Evolutionary conservation across 2,329 filamentous ascomycete genomes (phyloP).

Genomic region (Herpotrichia juniperi): DNA sequence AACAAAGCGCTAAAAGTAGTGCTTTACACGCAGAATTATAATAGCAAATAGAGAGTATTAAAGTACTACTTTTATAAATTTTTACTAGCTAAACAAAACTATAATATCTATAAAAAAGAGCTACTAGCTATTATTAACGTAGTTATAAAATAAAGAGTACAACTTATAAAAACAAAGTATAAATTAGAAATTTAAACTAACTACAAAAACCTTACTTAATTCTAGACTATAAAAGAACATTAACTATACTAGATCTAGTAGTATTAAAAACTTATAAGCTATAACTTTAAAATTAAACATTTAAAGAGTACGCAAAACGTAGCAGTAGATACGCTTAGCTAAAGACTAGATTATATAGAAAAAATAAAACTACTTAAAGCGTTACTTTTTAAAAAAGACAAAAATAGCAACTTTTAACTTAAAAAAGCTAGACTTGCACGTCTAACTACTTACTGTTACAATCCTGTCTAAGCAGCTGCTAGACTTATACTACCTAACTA

Average conservation of each 20-base stretch:
- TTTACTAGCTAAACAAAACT: not conserved
- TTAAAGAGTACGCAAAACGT: not conserved
- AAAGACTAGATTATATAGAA: not conserved
- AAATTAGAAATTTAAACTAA: not conserved
- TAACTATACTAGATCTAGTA: not conserved
- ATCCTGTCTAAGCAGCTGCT: no score
- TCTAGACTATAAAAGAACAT: not conserved
- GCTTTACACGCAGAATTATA: not conserved
- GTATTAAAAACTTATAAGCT: not conserved
- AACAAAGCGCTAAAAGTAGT: not conserved
- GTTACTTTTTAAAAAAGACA: not conserved
- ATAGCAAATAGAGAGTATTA: not conserved
- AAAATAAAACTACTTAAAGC: not conserved
- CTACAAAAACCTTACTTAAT: not conserved
- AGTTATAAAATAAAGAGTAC: not conserved
- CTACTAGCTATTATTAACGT: not conserved
- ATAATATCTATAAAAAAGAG: constrained; percentile 3
- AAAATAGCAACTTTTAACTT: not conserved
- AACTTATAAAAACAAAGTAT: not conserved
- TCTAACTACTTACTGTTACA: not conserved
- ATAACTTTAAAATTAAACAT: not conserved
- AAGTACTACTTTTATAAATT: not conserved
- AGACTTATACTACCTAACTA: no score
- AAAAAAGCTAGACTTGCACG: no score
- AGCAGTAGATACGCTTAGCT: not conserved